Evolutionary conservation across 2,329 filamentous ascomycete genomes (phyloP).

Genomic region (Botrytis byssoidea): DNA sequence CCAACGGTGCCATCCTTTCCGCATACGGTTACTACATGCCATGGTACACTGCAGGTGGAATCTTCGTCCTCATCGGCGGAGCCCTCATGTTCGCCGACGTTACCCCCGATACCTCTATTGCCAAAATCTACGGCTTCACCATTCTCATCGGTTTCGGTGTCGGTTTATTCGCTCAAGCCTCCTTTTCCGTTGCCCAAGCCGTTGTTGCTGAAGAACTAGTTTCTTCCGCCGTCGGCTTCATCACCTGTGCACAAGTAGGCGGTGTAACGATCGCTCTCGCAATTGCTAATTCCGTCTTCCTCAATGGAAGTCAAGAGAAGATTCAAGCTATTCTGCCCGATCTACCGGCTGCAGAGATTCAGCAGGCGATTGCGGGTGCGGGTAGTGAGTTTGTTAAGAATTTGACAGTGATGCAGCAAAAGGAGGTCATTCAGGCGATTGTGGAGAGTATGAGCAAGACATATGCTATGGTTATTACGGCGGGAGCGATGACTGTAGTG

Average conservation of each 20-base stretch:
- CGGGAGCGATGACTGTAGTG: conserved; percentile 33
- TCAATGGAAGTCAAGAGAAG: conserved; percentile 38
- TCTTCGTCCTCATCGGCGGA: conserved; percentile 37
- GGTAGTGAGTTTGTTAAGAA: conserved; percentile 31
- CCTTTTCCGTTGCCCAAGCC: neutral
- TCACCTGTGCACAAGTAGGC: conserved; percentile 41
- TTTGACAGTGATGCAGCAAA: conserved; percentile 23
- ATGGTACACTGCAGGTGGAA: conserved; percentile 42
- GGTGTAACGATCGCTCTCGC: conserved; percentile 42
- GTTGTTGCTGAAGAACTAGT: conserved; percentile 32
- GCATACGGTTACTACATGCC: conserved; percentile 43
- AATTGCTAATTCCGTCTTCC: conserved; percentile 43
- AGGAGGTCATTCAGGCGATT: conserved; percentile 27
- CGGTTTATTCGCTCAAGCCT: conserved; percentile 29
- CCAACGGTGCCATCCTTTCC: conserved; percentile 39
- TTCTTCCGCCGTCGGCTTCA: conserved; percentile 42
- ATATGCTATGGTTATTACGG: conserved; percentile 34
- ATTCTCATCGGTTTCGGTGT: conserved; percentile 43
- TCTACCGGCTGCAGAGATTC: conserved; percentile 33
- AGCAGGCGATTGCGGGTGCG: conserved; percentile 36
- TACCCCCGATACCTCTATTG: conserved; percentile 30
- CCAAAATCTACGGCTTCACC: conserved; percentile 36
- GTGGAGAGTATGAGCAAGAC: conserved; percentile 33
- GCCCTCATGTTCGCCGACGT: conserved; percentile 38
- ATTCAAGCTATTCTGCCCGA: conserved; percentile 37